These are phyloP conservation scores for Pseudopediastrum boryanum DNA, from an alignment of 139 green algal genomes.

Conservation along the genomic window DNA sequence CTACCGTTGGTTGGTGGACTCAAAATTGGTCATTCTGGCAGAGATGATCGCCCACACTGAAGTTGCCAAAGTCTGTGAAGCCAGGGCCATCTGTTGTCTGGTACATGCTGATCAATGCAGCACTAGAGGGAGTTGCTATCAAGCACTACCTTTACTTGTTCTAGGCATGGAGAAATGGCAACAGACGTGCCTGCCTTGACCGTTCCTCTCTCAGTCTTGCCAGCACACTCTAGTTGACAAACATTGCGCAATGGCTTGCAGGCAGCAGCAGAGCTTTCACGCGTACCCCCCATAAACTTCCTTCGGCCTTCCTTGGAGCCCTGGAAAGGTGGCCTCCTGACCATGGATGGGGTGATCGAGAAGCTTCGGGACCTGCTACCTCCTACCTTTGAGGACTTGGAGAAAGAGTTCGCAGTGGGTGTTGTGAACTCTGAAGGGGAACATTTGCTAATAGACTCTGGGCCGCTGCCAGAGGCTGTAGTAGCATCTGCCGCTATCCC, in stretches of 20 bases:
- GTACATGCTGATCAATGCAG: too few relatives aligned
- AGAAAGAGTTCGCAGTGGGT: slow-evolving; percentile 76
- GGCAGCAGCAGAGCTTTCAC: slow-evolving; percentile 69
- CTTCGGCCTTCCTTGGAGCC: slow-evolving; percentile 59
- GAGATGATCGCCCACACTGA: too few relatives aligned
- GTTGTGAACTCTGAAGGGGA: slow-evolving; percentile 63
- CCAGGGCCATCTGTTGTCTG: too few relatives aligned
- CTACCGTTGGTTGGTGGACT: not conserved
- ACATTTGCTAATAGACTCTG: slow-evolving; percentile 77
- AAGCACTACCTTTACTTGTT: too few relatives aligned
- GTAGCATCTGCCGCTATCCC: slow-evolving; percentile 88
- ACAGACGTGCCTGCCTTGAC: too few relatives aligned
- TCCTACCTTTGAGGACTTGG: slow-evolving; percentile 81
- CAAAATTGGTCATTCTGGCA: not conserved
- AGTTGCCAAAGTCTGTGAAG: too few relatives aligned
- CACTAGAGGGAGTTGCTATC: too few relatives aligned
- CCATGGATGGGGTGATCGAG: slow-evolving; percentile 71
- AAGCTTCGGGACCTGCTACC: slow-evolving; percentile 77
- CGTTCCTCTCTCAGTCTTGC: too few relatives aligned
- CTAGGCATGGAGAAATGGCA: too few relatives aligned
- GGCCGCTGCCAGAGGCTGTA: slow-evolving; percentile 83
- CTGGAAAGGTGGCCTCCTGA: slow-evolving; percentile 80
- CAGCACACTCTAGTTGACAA: too few relatives aligned
- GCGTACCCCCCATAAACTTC: slow-evolving; percentile 69
- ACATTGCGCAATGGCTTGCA: too few relatives aligned